Conservation (phyloP, 2,329 filamentous ascomycete genomes). For the Aspergillus sp. region DNA sequence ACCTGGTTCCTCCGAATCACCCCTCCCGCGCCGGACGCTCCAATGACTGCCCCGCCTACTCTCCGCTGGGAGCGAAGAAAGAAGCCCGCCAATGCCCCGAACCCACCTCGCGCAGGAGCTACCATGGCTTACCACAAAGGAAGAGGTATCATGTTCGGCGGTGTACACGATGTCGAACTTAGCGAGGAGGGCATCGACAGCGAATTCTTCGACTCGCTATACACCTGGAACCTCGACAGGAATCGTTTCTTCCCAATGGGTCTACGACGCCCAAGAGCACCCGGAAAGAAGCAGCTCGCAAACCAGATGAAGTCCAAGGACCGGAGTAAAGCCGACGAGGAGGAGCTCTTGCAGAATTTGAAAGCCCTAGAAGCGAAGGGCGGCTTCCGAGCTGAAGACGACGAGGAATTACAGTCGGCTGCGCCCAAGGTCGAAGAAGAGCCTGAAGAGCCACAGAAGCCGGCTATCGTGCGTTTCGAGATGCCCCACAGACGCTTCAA, state of each 20-base stretch:
- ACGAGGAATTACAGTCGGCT: constrained; percentile 33
- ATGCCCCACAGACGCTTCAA: constrained; percentile 91
- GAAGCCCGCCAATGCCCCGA: constrained; percentile 82
- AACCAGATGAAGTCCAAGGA: constrained; percentile 51
- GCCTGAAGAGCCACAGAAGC: constrained; percentile 47
- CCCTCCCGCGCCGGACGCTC: constrained; percentile 63
- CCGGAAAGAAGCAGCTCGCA: constrained; percentile 55
- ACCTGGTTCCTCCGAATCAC: constrained; percentile 86
- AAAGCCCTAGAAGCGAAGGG: constrained; percentile 76
- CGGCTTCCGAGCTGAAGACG: constrained; percentile 51
- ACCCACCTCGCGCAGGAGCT: constrained; percentile 75
- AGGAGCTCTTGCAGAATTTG: constrained; percentile 81
- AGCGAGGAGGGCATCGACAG: constrained; percentile 94
- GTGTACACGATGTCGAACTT: constrained; percentile 87
- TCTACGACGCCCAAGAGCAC: constrained; percentile 67
- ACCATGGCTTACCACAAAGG: constrained; percentile 96
- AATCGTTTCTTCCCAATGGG: constrained; percentile 88
- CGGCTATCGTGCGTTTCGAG: constrained; percentile 67
- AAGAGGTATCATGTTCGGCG: constrained; percentile 86
- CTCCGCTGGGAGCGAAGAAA: constrained; percentile 92
- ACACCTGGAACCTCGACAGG: constrained; percentile 90
- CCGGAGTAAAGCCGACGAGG: constrained; percentile 82
- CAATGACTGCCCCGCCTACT: constrained; percentile 60
- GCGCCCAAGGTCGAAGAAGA: constrained; percentile 52
- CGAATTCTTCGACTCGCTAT: constrained; percentile 91